A percentile compares a stretch with the other conserved stretches of the same genome.
Evolutionary conservation across 805 yeast genomes (phyloP).

Genomic region (Lipomyces kockii): DNA sequence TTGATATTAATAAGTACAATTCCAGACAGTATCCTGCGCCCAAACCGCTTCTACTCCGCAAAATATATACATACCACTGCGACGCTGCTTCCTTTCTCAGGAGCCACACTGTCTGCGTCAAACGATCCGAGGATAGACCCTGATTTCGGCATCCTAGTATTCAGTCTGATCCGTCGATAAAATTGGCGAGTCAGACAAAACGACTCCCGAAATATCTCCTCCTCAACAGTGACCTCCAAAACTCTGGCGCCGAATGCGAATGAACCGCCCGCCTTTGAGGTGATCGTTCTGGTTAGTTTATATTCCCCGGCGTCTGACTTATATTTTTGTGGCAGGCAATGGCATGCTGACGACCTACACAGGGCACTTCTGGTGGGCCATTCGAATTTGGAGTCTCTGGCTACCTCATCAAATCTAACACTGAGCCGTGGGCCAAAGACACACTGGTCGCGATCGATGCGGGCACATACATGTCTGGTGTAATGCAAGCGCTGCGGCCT

Average conservation of each 20-base stretch:
- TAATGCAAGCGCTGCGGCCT: constrained; percentile 51
- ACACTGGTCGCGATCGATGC: constrained; percentile 71
- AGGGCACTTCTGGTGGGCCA: constrained; percentile 88
- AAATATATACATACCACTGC: no score
- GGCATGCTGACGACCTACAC: neutral
- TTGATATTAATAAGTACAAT: no score
- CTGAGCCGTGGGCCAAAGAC: constrained; percentile 51
- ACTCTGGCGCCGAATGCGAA: constrained; percentile 10
- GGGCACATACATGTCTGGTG: constrained; percentile 69
- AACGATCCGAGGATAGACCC: no score
- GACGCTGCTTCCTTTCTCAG: no score
- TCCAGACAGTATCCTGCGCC: no score
- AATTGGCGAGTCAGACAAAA: neutral
- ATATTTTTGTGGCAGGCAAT: neutral
- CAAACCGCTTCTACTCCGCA: no score
- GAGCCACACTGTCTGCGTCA: no score
- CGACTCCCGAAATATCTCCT: neutral
- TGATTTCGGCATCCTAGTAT: neutral
- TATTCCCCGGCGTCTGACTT: neutral
- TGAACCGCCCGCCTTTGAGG: constrained; percentile 38
- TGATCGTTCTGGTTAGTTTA: constrained; percentile 39
- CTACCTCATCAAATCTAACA: constrained; percentile 63
- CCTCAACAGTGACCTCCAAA: constrained; percentile 4
- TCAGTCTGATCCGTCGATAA: neutral
- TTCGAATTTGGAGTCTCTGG: constrained; percentile 71